Percentiles rank a stretch among this genome's conserved stretches.
Conservation (phyloP, 2,329 filamentous ascomycete genomes). For the Hypoxylon sp. region DNA sequence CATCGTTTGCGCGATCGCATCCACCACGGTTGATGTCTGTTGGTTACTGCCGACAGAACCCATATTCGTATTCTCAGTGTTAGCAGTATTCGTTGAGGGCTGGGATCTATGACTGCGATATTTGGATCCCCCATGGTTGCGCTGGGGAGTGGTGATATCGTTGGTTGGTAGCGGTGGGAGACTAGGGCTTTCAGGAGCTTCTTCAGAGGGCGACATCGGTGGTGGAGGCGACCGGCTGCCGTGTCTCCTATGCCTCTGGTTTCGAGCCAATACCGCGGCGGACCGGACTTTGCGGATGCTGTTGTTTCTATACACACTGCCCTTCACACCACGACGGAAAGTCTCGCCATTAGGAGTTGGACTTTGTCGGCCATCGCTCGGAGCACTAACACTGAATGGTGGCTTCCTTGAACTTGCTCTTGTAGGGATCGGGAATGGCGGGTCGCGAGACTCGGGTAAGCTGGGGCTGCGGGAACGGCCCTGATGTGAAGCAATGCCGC, state of each 20-base stretch:
- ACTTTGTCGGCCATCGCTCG: constrained; percentile 81
- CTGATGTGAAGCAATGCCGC: constrained; percentile 78
- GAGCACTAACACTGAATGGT: constrained; percentile 73
- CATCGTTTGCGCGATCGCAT: constrained; percentile 98
- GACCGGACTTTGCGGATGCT: constrained; percentile 89
- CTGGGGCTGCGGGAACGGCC: constrained; percentile 76
- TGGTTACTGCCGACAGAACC: constrained; percentile 71
- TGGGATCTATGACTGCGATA: constrained; percentile 69
- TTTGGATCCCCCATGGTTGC: constrained; percentile 58
- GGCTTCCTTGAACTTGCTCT: constrained; percentile 88
- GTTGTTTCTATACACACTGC: constrained; percentile 67
- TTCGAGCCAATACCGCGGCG: constrained; percentile 77
- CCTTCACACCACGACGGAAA: constrained; percentile 67
- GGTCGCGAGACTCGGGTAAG: constrained; percentile 71
- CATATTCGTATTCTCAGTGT: constrained; percentile 61
- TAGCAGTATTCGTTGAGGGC: constrained; percentile 71
- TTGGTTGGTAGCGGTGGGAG: constrained; percentile 82
- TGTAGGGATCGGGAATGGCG: constrained; percentile 93
- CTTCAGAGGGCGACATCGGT: constrained; percentile 76
- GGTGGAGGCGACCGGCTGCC: constrained; percentile 74
- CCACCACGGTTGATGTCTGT: constrained; percentile 85
- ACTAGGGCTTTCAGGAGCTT: constrained; percentile 76
- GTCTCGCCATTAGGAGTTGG: constrained; percentile 73
- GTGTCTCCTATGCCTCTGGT: constrained; percentile 64
- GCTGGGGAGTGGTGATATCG: constrained; percentile 75